These are phyloP conservation scores for Leccinellum albellum DNA, from an alignment of 768 basidiomycete species.

Conservation along the genomic window DNA sequence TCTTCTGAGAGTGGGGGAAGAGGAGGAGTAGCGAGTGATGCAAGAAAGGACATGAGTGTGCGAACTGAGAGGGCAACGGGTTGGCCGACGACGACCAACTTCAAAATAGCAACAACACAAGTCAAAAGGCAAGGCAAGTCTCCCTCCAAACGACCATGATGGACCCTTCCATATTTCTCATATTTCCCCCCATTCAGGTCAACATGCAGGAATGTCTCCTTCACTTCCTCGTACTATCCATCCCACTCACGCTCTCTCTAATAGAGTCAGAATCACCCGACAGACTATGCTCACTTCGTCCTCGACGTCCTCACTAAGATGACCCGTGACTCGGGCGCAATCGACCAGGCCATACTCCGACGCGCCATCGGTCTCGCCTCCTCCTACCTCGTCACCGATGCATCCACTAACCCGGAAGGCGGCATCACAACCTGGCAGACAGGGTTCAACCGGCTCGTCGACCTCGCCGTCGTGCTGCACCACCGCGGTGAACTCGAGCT, in stretches of 20 bases:
- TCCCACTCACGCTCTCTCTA: slow-evolving; percentile 5
- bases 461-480: slow-evolving; percentile 71
- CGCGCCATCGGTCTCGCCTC: slow-evolving; percentile 67
- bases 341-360: slow-evolving; percentile 62
- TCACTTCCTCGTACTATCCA: background rate
- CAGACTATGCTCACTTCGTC: slow-evolving; percentile 61
- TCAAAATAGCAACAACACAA: slow-evolving; percentile 4
- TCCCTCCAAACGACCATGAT: slow-evolving; percentile 21
- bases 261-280: slow-evolving; percentile 39
- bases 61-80: background rate
- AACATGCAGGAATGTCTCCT: slow-evolving; percentile 29
- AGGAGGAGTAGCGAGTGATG: slow-evolving; percentile 7
- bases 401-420: slow-evolving; percentile 52
- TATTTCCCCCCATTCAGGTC: slow-evolving; percentile 25
- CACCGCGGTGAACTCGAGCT: slow-evolving; percentile 62
- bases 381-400: slow-evolving; percentile 76
- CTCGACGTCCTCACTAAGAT: slow-evolving; percentile 50
- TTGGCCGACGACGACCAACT: slow-evolving; percentile 7
- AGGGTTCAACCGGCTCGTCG: slow-evolving; percentile 67
- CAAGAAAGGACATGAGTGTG: slow-evolving; percentile 14
- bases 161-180: slow-evolving; percentile 22
- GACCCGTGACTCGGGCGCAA: slow-evolving; percentile 40
- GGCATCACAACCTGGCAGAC: slow-evolving; percentile 62
- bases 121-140: slow-evolving; percentile 16
- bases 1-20: slow-evolving; percentile 32